Conservation (phyloP, 2,329 filamentous ascomycete species). For the Mycogone perniciosa region DNA sequence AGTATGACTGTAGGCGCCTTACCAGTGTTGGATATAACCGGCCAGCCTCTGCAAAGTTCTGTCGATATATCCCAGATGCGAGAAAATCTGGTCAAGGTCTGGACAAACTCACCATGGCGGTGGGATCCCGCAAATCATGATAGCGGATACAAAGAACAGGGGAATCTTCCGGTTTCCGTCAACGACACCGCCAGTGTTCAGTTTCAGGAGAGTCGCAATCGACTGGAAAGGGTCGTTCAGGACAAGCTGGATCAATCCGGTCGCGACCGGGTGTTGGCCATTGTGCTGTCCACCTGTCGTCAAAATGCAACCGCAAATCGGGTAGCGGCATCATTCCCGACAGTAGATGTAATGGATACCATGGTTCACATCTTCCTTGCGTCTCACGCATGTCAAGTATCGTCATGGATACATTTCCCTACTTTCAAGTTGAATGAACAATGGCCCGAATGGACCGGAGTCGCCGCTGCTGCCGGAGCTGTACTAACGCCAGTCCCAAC, state of each 20-base stretch:
- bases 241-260: slow-evolving; percentile 41
- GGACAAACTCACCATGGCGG: slow-evolving; percentile 46
- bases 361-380: slow-evolving; percentile 56
- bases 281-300: slow-evolving; percentile 55
- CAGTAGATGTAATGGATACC: slow-evolving; percentile 53
- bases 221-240: slow-evolving; percentile 33
- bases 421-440: slow-evolving; percentile 51
- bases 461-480: slow-evolving; percentile 56
- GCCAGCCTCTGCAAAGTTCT: slow-evolving; percentile 29
- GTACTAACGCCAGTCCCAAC: slow-evolving; percentile 50
- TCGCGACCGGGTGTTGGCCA: slow-evolving; percentile 57
- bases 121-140: slow-evolving; percentile 42
- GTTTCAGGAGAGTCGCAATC: slow-evolving; percentile 33
- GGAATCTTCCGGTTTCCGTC: slow-evolving; percentile 38
- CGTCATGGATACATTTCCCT: slow-evolving; percentile 55
- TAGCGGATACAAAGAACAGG: slow-evolving; percentile 37
- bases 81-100: slow-evolving; percentile 41
- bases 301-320: slow-evolving; percentile 41
- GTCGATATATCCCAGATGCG: slow-evolving; percentile 40
- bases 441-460: slow-evolving; percentile 53
- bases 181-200: slow-evolving; percentile 32
- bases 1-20: slow-evolving; percentile 4
- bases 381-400: slow-evolving; percentile 49
- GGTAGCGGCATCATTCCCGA: slow-evolving; percentile 56
- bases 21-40: background rate